Evolutionary conservation across 345 rosid species (phyloP).

Genomic region (Eutrema japonicum): DNA sequence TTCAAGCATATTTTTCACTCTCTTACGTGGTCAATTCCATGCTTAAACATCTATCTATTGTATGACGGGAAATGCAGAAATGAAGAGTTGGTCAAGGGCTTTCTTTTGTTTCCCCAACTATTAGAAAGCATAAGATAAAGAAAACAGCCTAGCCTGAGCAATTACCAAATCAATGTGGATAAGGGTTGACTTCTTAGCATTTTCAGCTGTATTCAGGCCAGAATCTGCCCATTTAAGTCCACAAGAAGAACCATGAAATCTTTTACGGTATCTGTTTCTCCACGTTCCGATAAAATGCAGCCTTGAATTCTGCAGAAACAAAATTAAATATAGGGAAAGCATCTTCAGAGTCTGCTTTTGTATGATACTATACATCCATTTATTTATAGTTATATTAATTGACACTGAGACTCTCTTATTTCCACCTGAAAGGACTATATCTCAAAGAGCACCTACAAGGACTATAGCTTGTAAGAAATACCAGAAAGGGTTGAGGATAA

Average conservation of each 20-base stretch:
- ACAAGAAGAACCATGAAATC: conserved; percentile 55
- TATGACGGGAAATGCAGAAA: not conserved
- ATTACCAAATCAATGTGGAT: conserved; percentile 94
- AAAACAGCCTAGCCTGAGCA: conserved; percentile 20
- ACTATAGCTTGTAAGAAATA: conserved; percentile 8
- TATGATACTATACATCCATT: conserved; percentile 20
- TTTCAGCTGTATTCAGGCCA: conserved; percentile 45
- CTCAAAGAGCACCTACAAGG: not conserved
- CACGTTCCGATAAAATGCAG: conserved; percentile 99
- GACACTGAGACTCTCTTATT: not conserved
- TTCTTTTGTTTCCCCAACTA: conserved; percentile 1
- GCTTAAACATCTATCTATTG: conserved; percentile 8
- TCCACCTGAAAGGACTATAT: conserved; percentile 14
- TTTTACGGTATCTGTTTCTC: conserved; percentile 86
- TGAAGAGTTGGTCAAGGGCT: conserved; percentile 9
- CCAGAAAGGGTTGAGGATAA: not conserved
- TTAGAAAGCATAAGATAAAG: not conserved
- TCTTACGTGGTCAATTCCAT: not conserved
- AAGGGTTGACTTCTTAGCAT: conserved; percentile 47
- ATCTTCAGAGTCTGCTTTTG: conserved; percentile 19
- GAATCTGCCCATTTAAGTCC: conserved; percentile 48
- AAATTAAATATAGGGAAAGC: conserved; percentile 5
- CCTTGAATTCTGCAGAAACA: conserved; percentile 76
- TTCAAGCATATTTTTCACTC: conserved; percentile 21
- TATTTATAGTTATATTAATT: conserved; percentile 8